These are phyloP conservation scores for Esteya vermicola DNA, from an alignment of 2,329 filamentous ascomycete species.

Conservation along the genomic window DNA sequence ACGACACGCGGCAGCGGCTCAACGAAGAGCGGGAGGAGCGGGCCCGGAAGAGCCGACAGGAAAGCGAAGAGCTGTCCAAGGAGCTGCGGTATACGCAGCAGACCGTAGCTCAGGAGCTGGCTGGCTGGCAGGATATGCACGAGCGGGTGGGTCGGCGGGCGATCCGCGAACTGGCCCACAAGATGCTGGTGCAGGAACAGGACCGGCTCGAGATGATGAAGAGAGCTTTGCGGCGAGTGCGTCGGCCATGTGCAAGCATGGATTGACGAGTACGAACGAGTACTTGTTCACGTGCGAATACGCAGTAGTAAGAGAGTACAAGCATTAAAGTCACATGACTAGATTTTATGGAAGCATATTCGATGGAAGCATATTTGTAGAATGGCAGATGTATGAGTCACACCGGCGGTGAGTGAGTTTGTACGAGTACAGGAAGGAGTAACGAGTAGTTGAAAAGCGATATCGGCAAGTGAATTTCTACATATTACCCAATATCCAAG, in stretches of 20 bases:
- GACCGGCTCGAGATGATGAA: conserved; percentile 68
- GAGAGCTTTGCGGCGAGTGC: conserved; percentile 57
- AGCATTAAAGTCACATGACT: background rate
- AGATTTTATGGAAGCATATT: background rate
- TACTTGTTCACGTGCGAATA: no score
- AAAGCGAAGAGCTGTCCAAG: conserved; percentile 59
- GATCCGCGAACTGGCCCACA: conserved; percentile 60
- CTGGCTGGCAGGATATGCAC: conserved; percentile 86
- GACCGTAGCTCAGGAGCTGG: conserved; percentile 79
- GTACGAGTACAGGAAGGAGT: background rate
- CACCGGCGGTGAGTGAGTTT: conserved; percentile 1
- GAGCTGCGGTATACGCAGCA: conserved; percentile 89
- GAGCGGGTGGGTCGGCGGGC: conserved; percentile 62
- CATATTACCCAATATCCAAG: background rate
- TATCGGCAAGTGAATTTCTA: no score
- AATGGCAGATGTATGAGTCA: conserved; percentile 1
- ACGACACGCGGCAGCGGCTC: conserved; percentile 71
- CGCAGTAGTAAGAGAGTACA: background rate
- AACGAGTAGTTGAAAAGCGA: no score
- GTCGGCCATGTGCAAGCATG: no score
- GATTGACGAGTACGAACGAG: no score
- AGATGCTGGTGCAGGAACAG: conserved; percentile 67
- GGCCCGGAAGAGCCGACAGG: conserved; percentile 52
- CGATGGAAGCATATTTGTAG: background rate
- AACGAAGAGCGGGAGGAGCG: conserved; percentile 77